Conservation (phyloP, 2,329 filamentous ascomycete species). For the Ceratocystis papillata region DNA sequence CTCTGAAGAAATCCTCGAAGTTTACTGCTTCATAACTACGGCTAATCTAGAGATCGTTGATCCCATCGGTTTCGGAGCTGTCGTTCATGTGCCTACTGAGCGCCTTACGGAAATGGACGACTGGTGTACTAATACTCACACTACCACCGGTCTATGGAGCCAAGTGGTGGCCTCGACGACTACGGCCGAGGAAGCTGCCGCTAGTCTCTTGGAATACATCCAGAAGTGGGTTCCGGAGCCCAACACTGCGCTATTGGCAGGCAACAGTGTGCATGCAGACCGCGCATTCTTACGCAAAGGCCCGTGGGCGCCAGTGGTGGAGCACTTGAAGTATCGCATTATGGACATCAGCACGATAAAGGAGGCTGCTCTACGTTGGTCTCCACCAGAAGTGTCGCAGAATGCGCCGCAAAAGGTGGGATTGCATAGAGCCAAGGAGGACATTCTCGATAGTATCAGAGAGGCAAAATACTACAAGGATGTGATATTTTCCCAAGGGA, state of each 20-base stretch:
- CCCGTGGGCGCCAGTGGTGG: slow-evolving; percentile 62
- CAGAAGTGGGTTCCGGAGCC: slow-evolving; percentile 56
- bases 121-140: slow-evolving; percentile 80
- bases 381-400: slow-evolving; percentile 46
- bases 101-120: slow-evolving; percentile 70
- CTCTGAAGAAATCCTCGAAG: slow-evolving; percentile 75
- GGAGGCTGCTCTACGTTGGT: slow-evolving; percentile 80
- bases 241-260: slow-evolving; percentile 64
- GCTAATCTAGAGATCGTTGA: slow-evolving; percentile 66
- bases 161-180: slow-evolving; percentile 36
- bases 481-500: slow-evolving; percentile 46
- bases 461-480: slow-evolving; percentile 78
- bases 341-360: slow-evolving; percentile 88
- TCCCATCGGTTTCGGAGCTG: slow-evolving; percentile 62
- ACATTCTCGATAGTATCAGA: slow-evolving; percentile 89
- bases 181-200: slow-evolving; percentile 65
- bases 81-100: slow-evolving; percentile 62
- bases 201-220: slow-evolving; percentile 67
- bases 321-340: slow-evolving; percentile 79
- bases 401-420: slow-evolving; percentile 61
- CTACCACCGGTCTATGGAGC: slow-evolving; percentile 66
- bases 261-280: slow-evolving; percentile 89
- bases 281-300: slow-evolving; percentile 63
- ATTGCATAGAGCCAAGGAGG: slow-evolving; percentile 70
- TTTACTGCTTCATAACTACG: slow-evolving; percentile 86